Conservation (phyloP, 2,329 filamentous ascomycete species). For the Microascus cirrosus region DNA sequence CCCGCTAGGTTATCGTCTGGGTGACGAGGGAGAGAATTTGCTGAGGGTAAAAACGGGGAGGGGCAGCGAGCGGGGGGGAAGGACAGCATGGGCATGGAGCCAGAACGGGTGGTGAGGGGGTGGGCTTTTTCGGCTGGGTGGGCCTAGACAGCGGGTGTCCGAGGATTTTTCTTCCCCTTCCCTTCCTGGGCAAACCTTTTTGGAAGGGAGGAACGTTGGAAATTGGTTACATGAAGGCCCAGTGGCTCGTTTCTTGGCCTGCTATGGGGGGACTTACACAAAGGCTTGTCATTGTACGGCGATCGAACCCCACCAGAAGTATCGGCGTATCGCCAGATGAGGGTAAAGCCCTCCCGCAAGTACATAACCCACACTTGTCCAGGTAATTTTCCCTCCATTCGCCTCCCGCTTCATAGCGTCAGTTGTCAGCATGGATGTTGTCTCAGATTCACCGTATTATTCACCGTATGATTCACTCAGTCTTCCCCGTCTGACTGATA, state of each 20-base stretch:
- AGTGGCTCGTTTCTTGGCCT: neutral
- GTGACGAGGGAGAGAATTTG: conserved; percentile 4
- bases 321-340: neutral
- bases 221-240: neutral
- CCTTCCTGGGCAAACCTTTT: neutral
- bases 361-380: neutral
- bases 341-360: conserved; percentile 4
- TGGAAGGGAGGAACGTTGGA: neutral
- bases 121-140: neutral
- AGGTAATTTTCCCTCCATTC: neutral
- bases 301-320: neutral
- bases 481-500: neutral
- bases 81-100: conserved; percentile 5
- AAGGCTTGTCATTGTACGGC: neutral
- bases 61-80: neutral
- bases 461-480: neutral
- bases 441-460: neutral
- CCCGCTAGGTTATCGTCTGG: neutral
- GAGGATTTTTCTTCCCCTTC: neutral
- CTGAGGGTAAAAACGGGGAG: neutral
- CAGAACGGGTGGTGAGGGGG: conserved; percentile 3
- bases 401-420: neutral
- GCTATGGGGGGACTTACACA: neutral
- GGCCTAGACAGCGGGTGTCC: neutral
- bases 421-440: neutral